These are phyloP conservation scores for Candida pseudoviswanathii DNA, from an alignment of 1,139 yeast genomes.

Conservation along the genomic window DNA sequence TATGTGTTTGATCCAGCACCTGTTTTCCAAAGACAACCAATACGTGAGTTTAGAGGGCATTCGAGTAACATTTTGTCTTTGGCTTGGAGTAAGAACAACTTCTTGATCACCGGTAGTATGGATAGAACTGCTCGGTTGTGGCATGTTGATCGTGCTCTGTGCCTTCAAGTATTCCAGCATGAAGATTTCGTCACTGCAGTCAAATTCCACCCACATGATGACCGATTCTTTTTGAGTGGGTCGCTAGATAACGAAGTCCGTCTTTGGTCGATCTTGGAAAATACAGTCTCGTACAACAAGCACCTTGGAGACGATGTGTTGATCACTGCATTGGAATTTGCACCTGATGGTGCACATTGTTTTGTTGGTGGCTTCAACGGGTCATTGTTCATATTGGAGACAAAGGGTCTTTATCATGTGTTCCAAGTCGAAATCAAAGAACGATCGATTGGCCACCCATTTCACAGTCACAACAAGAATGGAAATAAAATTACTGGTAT, in stretches of 20 bases:
- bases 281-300: constrained; percentile 33
- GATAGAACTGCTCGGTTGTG: constrained; percentile 82
- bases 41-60: constrained; percentile 66
- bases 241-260: constrained; percentile 79
- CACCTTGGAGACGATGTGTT: constrained; percentile 56
- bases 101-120: constrained; percentile 79
- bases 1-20: constrained; percentile 58
- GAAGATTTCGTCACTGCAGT: constrained; percentile 84
- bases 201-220: constrained; percentile 83
- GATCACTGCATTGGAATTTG: constrained; percentile 69
- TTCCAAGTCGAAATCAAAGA: constrained; percentile 56
- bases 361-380: constrained; percentile 87
- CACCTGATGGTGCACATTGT: constrained; percentile 68
- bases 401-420: constrained; percentile 61
- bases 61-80: constrained; percentile 66
- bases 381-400: constrained; percentile 59
- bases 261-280: constrained; percentile 82
- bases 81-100: constrained; percentile 90
- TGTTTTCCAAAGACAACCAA: constrained; percentile 74
- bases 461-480: constrained; percentile 23
- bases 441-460: constrained; percentile 26
- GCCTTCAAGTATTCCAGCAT: constrained; percentile 69
- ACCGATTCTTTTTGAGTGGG: constrained; percentile 83
- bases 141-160: constrained; percentile 72
- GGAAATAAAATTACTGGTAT: constrained; percentile 48